These are phyloP conservation scores for Lycium ferocissimum DNA, from an alignment of 257 asterid species.

Conservation along the genomic window DNA sequence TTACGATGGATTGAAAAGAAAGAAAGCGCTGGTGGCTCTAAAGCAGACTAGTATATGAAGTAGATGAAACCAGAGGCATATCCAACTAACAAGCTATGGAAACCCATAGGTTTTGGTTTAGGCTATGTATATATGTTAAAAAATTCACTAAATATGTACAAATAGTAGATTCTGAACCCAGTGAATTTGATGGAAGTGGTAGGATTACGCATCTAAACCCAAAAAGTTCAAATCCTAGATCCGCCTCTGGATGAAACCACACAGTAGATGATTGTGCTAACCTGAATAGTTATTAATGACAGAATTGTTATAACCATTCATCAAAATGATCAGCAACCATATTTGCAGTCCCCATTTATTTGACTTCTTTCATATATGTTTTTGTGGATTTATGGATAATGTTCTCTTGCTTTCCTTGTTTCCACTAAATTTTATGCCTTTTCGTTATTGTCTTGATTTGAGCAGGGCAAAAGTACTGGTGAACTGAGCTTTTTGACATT, in stretches of 20 bases:
- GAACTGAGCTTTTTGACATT: conserved; percentile 94
- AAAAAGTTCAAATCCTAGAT: too few relatives aligned
- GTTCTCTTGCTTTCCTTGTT: conserved; percentile 33
- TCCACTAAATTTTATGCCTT: not conserved
- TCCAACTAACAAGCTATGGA: too few relatives aligned
- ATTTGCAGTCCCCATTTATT: not conserved
- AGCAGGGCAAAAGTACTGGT: conserved; percentile 93
- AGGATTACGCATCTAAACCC: too few relatives aligned
- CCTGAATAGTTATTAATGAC: not conserved
- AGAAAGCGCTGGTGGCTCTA: not conserved
- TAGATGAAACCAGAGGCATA: too few relatives aligned
- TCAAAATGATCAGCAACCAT: not conserved
- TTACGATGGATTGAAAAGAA: not conserved
- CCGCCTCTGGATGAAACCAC: too few relatives aligned
- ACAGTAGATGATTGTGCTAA: not conserved
- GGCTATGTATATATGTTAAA: too few relatives aligned
- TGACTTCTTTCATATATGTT: not conserved
- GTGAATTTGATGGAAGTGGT: too few relatives aligned
- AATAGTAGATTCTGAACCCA: too few relatives aligned
- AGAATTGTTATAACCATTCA: not conserved
- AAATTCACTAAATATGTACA: too few relatives aligned
- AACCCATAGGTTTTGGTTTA: too few relatives aligned
- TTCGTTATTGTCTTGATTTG: conserved; percentile 31
- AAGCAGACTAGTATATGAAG: not conserved
- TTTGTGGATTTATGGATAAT: conserved; percentile 15